Conservation (phyloP, 2,329 filamentous ascomycete genomes). For the Didymella sp. region DNA sequence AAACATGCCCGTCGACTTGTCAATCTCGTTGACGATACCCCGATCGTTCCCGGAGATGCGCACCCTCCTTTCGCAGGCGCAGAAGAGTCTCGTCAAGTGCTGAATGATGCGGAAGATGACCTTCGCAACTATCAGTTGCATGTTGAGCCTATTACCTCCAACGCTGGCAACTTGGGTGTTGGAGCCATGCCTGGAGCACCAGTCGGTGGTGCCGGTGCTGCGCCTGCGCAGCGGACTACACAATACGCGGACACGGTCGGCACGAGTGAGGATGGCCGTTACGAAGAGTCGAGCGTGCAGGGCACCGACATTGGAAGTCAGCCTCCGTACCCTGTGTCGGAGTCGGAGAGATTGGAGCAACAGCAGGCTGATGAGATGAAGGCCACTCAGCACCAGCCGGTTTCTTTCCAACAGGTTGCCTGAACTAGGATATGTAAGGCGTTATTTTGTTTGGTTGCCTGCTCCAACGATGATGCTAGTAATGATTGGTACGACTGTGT, state of each 20-base stretch:
- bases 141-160: conserved; percentile 61
- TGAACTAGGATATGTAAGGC: neutral
- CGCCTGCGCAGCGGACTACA: neutral
- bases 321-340: conserved; percentile 40
- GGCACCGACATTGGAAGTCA: conserved; percentile 33
- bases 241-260: conserved; percentile 18
- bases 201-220: neutral
- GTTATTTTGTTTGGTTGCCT: neutral
- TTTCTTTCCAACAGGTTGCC: conserved; percentile 8
- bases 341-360: conserved; percentile 39
- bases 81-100: conserved; percentile 77
- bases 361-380: conserved; percentile 25
- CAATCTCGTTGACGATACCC: conserved; percentile 85
- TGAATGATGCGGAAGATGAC: conserved; percentile 92
- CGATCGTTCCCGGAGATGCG: conserved; percentile 84
- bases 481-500: neutral
- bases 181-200: conserved; percentile 53
- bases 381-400: conserved; percentile 3
- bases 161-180: conserved; percentile 57
- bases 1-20: conserved; percentile 87
- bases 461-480: neutral
- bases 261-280: conserved; percentile 29
- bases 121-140: conserved; percentile 74
- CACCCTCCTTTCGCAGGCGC: conserved; percentile 71
- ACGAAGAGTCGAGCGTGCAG: conserved; percentile 33